Evolutionary conservation across 2,329 filamentous ascomycete genomes (phyloP), one percentile per base, ranked within the genome.

Genomic region (Nannizzia gypsea): DNA sequence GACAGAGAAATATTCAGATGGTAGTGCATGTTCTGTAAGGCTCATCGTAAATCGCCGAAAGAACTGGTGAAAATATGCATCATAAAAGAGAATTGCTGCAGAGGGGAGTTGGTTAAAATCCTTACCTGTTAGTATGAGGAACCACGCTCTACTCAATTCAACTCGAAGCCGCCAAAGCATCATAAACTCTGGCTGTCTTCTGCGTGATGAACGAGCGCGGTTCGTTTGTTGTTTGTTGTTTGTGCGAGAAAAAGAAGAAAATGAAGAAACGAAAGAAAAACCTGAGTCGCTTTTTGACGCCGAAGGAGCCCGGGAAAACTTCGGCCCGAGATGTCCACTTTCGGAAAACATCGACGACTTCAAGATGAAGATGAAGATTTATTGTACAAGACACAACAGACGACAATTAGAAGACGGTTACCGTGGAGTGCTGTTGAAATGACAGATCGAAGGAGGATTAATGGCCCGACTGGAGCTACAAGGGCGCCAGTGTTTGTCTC

Each of bases 371-470:
- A 6, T 4, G 28, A 31, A 24, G 36, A 20, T 17, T 5, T 9
- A 15, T 34, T 17, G 40, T 52, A 42, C 15, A 20, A 55, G 11
- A 28, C 22, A 13, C 36, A 22, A 8, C 8, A 36, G 15, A 31
- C 46, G n/a, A 4, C 38, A 44, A 40, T 11, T 48, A 42, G 31
- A 3, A 36, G 2, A 36, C 3, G 13, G 31, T 36, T 8, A 36
- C 31, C 13, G 31, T 36, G n/a, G n/a, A n/a, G n/a, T n/a, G n/a
- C 42, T 38, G 26, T 28, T 22, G 65, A 67, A 60, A 90, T 91
- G 88, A 79, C 87, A 60, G 93, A 99, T 72, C 84, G 91, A 73
- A 86, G 92, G 75, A 85, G 93, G 67, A 85, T 96, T 66, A 97
- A 97, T 74, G 90, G 90, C 3, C 93, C 93, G 5, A 79, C 84